A percentile compares a stretch with the other conserved stretches of the same genome.
Evolutionary conservation across 2,329 filamentous ascomycete genomes (phyloP).

Genomic region (Aspergillus tamarii): DNA sequence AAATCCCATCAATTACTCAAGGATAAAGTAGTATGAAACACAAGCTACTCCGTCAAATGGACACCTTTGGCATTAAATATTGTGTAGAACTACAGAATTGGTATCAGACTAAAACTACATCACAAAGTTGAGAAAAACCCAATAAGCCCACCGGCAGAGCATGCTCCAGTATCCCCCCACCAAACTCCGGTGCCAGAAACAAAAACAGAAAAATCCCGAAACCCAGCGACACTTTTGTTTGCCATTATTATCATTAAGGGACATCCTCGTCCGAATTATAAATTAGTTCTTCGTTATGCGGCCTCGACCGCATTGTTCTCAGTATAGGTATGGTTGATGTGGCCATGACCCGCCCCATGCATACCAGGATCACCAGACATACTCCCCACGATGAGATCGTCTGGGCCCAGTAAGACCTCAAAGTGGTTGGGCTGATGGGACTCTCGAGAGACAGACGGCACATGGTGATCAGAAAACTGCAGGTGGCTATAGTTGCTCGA

Average conservation of each 20-base stretch:
- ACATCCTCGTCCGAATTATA: background rate
- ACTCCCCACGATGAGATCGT: conserved; percentile 42
- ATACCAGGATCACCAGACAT: conserved; percentile 37
- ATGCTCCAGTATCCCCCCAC: background rate
- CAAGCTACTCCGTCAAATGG: no score
- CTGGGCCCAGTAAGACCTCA: conserved; percentile 37
- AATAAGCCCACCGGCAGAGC: background rate
- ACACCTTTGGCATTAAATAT: background rate
- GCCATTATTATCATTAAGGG: conserved; percentile 12
- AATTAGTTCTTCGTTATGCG: conserved; percentile 23
- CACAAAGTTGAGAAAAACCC: background rate
- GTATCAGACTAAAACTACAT: background rate
- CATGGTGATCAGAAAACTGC: conserved; percentile 37
- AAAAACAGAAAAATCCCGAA: background rate
- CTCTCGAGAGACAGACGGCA: conserved; percentile 34
- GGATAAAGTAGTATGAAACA: background rate
- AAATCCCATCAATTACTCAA: background rate
- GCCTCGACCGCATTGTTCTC: conserved; percentile 37
- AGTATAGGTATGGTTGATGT: conserved; percentile 33
- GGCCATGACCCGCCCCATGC: conserved; percentile 39
- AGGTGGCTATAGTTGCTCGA: conserved; percentile 37
- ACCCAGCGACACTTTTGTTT: conserved; percentile 10
- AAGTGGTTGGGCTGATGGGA: conserved; percentile 36
- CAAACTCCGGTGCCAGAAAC: conserved; percentile 1
- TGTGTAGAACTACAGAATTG: background rate